Conservation (phyloP, 495 filamentous ascomycete species). For the Trichoderma virens region DNA sequence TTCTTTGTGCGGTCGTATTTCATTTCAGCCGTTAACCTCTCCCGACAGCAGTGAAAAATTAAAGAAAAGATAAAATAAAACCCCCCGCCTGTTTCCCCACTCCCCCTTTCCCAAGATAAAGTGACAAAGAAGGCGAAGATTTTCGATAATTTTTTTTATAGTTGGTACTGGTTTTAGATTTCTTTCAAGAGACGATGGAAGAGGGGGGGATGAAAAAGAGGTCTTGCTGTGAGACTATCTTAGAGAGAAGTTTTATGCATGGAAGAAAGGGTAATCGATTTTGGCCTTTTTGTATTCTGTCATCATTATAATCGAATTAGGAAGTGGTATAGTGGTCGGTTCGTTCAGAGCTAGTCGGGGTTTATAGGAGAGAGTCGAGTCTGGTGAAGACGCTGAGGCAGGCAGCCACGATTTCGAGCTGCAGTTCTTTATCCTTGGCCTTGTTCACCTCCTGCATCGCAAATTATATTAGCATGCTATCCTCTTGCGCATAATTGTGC, state of each 20-base stretch:
- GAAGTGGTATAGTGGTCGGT: background rate
- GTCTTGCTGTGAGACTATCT: conserved; percentile 2
- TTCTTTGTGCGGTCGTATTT: background rate
- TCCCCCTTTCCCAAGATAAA: background rate
- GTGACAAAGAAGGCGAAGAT: background rate
- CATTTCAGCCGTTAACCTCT: conserved; percentile 4
- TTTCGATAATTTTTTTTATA: background rate
- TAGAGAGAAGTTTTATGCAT: too few relatives aligned
- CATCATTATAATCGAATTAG: conserved; percentile 6
- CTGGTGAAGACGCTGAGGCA: conserved; percentile 95
- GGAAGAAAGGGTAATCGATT: conserved; percentile 13
- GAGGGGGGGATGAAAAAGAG: background rate
- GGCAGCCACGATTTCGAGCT: conserved; percentile 93
- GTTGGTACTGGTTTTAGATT: background rate
- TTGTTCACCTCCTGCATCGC: conserved; percentile 59
- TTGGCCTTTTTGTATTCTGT: conserved; percentile 6
- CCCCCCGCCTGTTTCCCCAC: background rate
- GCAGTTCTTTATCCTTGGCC: conserved; percentile 83
- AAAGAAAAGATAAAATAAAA: conserved; percentile 1
- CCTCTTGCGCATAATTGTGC: background rate
- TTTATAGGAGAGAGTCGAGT: conserved; percentile 66
- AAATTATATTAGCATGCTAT: background rate
- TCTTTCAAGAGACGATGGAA: background rate
- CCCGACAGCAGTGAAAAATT: conserved; percentile 10
- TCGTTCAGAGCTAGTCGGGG: background rate